Base-by-base conservation (phyloP, 129 eudicot genomes). In the Flaveria linearis region DNA sequence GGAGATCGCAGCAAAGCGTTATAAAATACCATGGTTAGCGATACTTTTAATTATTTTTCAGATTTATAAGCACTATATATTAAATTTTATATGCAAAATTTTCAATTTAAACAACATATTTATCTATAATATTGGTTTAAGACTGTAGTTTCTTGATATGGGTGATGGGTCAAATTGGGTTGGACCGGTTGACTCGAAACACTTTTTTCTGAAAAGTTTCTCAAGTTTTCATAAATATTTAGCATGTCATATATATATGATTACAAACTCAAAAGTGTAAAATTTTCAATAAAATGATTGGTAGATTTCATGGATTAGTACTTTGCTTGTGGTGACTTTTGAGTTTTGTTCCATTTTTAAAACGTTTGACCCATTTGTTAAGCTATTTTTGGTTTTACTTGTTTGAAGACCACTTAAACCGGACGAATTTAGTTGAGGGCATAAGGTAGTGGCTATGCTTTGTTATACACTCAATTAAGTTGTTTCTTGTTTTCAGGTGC, bases 1-100 rank as follows among this genome's bases (percentile, higher is more conserved):
- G 52, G 99, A 91, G 84, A 87, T 88, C 45, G 99, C 97, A 9
- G 99, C 99, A 65, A 83, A 85, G 63, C 95, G 99, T 46, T 94
- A 94, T 82, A 91, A 89, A 86, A 86, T 81, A 74, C 96, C 99
- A 83, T 94, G 99, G 99, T 94, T 17, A 79, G 75, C 2, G 7
- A 45, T 75, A 18, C 15, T 76, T 47, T 49, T 36, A 22, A 11
- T 72, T 25, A 50, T 51, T 16, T 64, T 72, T 79, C 26, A 42
- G 22, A 49, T 72, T 4, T 62, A 36, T n/a, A 26, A 62, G 39
- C 41, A 60, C 30, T 16, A 2, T 64, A 64, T 9, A 15, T 64
- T 30, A 33, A 7, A 72, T 1, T 30, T 33, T 33, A 10, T 30
- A 72, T 53, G 49, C 45, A 30, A 28, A 25, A 5, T 33, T 45